Conservation (phyloP, 805 yeast species). For the Yamadazyma nakazawae region DNA sequence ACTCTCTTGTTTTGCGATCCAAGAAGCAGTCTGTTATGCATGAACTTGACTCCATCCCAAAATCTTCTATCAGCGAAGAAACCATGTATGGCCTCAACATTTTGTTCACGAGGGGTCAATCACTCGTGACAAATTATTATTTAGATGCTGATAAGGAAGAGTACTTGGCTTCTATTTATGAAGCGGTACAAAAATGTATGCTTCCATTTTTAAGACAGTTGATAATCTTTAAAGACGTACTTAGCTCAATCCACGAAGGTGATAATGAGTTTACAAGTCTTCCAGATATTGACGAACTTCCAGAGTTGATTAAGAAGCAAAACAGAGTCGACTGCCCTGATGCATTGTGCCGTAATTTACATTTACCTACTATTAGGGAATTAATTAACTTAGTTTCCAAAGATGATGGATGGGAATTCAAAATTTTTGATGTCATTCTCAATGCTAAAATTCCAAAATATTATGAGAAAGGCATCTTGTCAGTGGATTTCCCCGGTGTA, state of each 20-base stretch:
- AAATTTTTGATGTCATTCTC: constrained; percentile 21
- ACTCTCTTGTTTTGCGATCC: constrained; percentile 17
- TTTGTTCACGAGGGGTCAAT: constrained; percentile 7
- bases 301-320: constrained; percentile 16
- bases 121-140: constrained; percentile 4
- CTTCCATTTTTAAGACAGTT: constrained; percentile 37
- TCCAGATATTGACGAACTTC: constrained; percentile 16
- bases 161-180: constrained; percentile 13
- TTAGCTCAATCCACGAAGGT: constrained; percentile 27
- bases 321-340: constrained; percentile 18
- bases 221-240: constrained; percentile 28
- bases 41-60: not conserved
- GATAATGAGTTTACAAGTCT: constrained; percentile 22
- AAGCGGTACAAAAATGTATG: constrained; percentile 20
- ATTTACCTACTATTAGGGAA: constrained; percentile 22
- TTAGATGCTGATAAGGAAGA: not conserved
- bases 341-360: constrained; percentile 23
- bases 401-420: constrained; percentile 17
- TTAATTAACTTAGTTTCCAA: constrained; percentile 13
- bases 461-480: constrained; percentile 19
- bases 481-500: constrained; percentile 52
- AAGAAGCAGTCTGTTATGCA: not conserved
- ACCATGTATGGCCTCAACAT: constrained; percentile 3
- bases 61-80: not conserved
- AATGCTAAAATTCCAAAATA: constrained; percentile 26